Conservation (phyloP, 2,329 filamentous ascomycete species). For the Mycocentrospora acerina region DNA sequence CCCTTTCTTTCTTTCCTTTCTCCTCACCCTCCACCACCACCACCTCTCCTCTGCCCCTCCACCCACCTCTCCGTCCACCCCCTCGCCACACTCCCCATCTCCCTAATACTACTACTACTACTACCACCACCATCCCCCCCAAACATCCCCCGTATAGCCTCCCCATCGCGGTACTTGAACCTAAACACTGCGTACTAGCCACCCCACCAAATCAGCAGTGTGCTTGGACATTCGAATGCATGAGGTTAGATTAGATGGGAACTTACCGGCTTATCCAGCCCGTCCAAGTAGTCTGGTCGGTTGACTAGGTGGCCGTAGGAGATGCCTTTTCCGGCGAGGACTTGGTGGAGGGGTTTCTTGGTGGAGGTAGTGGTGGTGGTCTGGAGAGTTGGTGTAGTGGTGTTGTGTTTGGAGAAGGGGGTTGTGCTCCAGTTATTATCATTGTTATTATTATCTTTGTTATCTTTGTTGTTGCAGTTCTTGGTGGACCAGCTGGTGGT, state of each 20-base stretch:
- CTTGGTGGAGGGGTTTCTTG: conserved; percentile 32
- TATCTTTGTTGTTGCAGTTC: background rate
- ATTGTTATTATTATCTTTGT: background rate
- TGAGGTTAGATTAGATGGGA: background rate
- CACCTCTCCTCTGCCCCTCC: conserved; percentile 11
- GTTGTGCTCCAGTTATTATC: background rate
- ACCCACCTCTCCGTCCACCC: conserved; percentile 24
- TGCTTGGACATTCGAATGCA: too few relatives aligned
- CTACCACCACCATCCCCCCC: conserved; percentile 27
- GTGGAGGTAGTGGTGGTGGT: conserved; percentile 12
- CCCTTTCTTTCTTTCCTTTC: background rate
- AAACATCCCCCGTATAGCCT: conserved; percentile 39
- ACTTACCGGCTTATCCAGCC: conserved; percentile 25
- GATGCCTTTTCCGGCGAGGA: conserved; percentile 37
- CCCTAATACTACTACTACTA: conserved; percentile 8
- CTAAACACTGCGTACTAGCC: conserved; percentile 50
- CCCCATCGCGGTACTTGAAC: conserved; percentile 49
- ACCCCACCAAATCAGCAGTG: too few relatives aligned
- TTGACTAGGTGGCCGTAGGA: conserved; percentile 42
- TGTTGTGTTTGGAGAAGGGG: conserved; percentile 25
- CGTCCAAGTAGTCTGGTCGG: conserved; percentile 47
- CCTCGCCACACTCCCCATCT: conserved; percentile 5
- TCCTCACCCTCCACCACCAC: background rate
- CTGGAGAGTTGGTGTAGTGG: conserved; percentile 26
- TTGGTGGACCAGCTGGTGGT: too few relatives aligned